Evolutionary conservation across 2,329 filamentous ascomycete genomes (phyloP), one percentile per base, ranked within the genome.

Genomic region (Rhinocladiella similis): DNA sequence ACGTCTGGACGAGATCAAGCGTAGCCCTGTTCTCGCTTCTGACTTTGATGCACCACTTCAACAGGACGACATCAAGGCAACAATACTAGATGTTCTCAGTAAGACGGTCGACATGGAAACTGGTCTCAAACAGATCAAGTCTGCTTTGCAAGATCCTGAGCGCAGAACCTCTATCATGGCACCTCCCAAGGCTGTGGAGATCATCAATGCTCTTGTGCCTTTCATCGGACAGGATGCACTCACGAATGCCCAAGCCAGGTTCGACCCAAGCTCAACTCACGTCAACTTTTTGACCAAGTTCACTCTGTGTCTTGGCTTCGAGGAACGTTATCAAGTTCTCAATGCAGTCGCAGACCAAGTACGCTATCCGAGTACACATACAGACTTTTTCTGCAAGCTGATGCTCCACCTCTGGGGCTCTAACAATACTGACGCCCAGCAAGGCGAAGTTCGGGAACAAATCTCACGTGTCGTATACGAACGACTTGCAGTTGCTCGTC

Each of bases 381-480:
- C 94, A 12, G 88, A 92, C 68, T 99, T 94, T 76, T 99, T 96
- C 76, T 92, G 87, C 69, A 90, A 91, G 67, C 83, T 88, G 13
- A 79, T 97, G 42, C 80, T 97, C 47, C 86, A 95, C 65, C 80
- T 97, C 38, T 97, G 97, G 72, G 90, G 86, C 18, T 75, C 77
- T 81, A 68, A 81, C 74, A 70, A 76, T 56, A 50, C 51, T 6
- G 86, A 88, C 65, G 85, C 88, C 14, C 89, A 94, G 68, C 90
- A 93, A 66, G 82, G 81, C 1, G 88, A 91, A 61, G 86, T 97
- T 47, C 89, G 93, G 35, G 89, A 97, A 75, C 90, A 95, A 71
- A 93, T 99, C 56, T 90, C 91, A 50, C 85, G 93, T 46, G 86
- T 97, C 20, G 78, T 99, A 45, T 80, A 97, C 36, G 94, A 99